These are phyloP conservation scores for Meripilus lineatus DNA, from an alignment of 1,284 basidiomycete species.

Conservation along the genomic window DNA sequence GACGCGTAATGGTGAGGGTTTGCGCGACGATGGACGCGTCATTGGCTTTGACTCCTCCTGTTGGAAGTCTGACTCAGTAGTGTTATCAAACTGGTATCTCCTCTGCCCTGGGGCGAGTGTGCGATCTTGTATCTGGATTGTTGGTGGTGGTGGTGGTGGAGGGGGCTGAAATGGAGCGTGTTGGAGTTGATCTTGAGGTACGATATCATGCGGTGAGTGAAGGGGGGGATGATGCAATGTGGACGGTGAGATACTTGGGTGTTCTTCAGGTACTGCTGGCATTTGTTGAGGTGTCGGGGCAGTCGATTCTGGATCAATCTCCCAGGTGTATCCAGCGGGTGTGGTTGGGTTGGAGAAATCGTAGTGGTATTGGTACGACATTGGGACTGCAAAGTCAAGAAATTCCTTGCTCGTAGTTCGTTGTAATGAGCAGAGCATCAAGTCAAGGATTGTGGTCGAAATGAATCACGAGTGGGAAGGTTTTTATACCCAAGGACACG, in stretches of 20 bases:
- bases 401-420: not conserved
- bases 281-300: not conserved
- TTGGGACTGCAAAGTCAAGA: too few relatives aligned
- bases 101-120: conserved; percentile 6
- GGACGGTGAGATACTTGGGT: conserved; percentile 1
- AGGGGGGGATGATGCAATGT: conserved; percentile 1
- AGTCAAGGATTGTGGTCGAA: not conserved
- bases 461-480: conserved; percentile 1
- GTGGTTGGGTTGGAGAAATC: conserved; percentile 5
- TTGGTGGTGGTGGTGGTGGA: not conserved
- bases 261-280: not conserved
- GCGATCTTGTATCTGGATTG: conserved; percentile 2
- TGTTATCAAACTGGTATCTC: conserved; percentile 27
- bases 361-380: conserved; percentile 8
- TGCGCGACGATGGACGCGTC: conserved; percentile 13
- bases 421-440: conserved; percentile 4
- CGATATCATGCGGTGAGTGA: not conserved
- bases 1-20: conserved; percentile 16
- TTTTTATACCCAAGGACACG: conserved; percentile 6
- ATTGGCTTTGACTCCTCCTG: conserved; percentile 17
- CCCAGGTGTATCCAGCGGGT: conserved; percentile 1
- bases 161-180: not conserved
- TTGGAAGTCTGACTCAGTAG: conserved; percentile 23
- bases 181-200: conserved; percentile 3
- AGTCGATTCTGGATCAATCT: conserved; percentile 4